These are phyloP conservation scores for Nemania sp. DNA, from an alignment of 2,329 filamentous ascomycete genomes.

Conservation along the genomic window DNA sequence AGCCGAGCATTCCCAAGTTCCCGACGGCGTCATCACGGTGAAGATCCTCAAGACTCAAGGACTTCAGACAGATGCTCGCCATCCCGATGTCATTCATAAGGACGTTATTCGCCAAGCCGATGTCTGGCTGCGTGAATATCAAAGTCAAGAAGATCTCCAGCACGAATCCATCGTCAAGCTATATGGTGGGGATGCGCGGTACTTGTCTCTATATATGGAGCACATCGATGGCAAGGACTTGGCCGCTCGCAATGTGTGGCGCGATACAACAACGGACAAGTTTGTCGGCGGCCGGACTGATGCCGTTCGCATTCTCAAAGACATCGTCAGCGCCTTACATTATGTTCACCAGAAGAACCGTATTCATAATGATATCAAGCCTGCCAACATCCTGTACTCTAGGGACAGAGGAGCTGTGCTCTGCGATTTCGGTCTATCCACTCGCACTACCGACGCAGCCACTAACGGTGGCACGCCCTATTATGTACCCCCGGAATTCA, in stretches of 20 bases:
- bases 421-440: slow-evolving; percentile 63
- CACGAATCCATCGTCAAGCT: slow-evolving; percentile 62
- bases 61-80: slow-evolving; percentile 46
- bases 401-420: slow-evolving; percentile 61
- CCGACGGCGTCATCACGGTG: slow-evolving; percentile 60
- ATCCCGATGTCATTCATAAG: slow-evolving; percentile 52
- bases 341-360: slow-evolving; percentile 58
- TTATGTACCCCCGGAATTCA: slow-evolving; percentile 65
- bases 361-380: slow-evolving; percentile 66
- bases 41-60: slow-evolving; percentile 62
- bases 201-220: slow-evolving; percentile 64
- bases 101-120: slow-evolving; percentile 63
- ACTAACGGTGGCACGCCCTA: slow-evolving; percentile 62
- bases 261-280: slow-evolving; percentile 49
- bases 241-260: slow-evolving; percentile 53
- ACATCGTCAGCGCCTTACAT: slow-evolving; percentile 57
- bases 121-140: slow-evolving; percentile 62
- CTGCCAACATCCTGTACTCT: slow-evolving; percentile 63
- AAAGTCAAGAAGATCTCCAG: slow-evolving; percentile 57
- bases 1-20: slow-evolving; percentile 55
- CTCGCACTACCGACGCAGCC: slow-evolving; percentile 49
- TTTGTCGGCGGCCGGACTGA: slow-evolving; percentile 56
- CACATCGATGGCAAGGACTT: slow-evolving; percentile 61
- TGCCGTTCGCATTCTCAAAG: slow-evolving; percentile 55
- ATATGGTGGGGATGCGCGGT: slow-evolving; percentile 62